Evolutionary conservation across 306 rosid species (phyloP).

Genomic region (Chamaecrista fasciculata): DNA sequence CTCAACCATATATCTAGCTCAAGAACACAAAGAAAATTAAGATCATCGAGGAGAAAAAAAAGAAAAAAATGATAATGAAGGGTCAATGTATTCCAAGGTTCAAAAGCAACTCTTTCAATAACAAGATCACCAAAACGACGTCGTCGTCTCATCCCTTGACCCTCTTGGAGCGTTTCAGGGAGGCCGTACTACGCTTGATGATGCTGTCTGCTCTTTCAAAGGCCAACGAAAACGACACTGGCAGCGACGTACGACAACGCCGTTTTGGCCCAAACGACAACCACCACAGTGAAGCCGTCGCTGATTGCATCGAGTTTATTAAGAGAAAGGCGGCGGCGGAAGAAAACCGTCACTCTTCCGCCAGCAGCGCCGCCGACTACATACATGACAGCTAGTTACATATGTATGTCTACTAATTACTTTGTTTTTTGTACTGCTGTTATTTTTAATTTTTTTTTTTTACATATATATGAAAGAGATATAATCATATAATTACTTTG

Average conservation of each 20-base stretch:
- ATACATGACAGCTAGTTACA: background rate
- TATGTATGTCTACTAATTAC: too few relatives aligned
- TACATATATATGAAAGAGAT: too few relatives aligned
- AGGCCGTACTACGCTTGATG: conserved; percentile 79
- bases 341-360: conserved; percentile 27
- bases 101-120: conserved; percentile 36
- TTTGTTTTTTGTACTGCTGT: background rate
- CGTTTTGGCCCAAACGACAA: conserved; percentile 38
- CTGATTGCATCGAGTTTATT: conserved; percentile 90
- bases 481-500: too few relatives aligned
- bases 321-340: conserved; percentile 58
- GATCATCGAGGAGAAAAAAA: background rate
- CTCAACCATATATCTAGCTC: too few relatives aligned
- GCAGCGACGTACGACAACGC: conserved; percentile 25
- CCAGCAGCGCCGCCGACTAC: conserved; percentile 25
- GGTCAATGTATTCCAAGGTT: conserved; percentile 66
- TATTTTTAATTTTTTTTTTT: background rate
- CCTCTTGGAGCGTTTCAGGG: conserved; percentile 75
- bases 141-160: conserved; percentile 66
- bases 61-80: conserved; percentile 36
- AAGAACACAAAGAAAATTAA: background rate
- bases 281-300: conserved; percentile 77
- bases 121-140: conserved; percentile 41
- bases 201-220: conserved; percentile 75
- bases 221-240: conserved; percentile 29